Evolutionary conservation across 2,329 filamentous ascomycete genomes (phyloP), one percentile per base, ranked within the genome.

Genomic region (Mycogone perniciosa): DNA sequence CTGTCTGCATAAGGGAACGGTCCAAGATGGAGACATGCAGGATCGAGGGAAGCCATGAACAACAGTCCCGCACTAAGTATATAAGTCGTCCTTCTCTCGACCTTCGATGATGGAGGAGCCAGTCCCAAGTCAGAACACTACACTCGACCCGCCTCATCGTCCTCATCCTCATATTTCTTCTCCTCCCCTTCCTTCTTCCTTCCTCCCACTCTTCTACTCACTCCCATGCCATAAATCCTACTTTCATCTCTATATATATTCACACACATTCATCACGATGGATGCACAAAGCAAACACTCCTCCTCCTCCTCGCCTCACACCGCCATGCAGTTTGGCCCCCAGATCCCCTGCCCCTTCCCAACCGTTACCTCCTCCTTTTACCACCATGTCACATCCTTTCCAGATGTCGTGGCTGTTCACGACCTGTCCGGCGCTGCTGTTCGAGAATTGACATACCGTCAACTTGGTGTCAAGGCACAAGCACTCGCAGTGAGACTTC

Each of bases 391-490:
- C 7, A 60, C 64, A 41, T 54, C 55, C 9, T 62, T 64, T 31
- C 72, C 74, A 13, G 59, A 68, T 27, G 60, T 57, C 44, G 61
- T 64, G 31, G 74, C 75, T 10, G 63, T 73, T 20, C 66, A 68
- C 51, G 61, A 70, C 57, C 53, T 70, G 34, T 64, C 68, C 7
- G 56, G 52, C n/a, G 53, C 53, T 7, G 49, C 55, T 7, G 52
- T 57, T 4, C 62, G 57, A 13, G 63, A 67, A 46, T 60, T 77
- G 48, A 74, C 74, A 5, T 79, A 79, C 57, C 56, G 58, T 4
- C 67, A 75, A 48, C 70, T 79, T 44, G 71, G 73, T 34, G 59
- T 51, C 35, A 63, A 66, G 29, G 69, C 69, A 40, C 75, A 76
- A 57, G 59, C 62, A 13, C 64, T 79, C 8, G 69, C 74, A 38